Evolutionary conservation across 1,284 basidiomycete genomes (phyloP).

Genomic region (Fomitopsis palustris): DNA sequence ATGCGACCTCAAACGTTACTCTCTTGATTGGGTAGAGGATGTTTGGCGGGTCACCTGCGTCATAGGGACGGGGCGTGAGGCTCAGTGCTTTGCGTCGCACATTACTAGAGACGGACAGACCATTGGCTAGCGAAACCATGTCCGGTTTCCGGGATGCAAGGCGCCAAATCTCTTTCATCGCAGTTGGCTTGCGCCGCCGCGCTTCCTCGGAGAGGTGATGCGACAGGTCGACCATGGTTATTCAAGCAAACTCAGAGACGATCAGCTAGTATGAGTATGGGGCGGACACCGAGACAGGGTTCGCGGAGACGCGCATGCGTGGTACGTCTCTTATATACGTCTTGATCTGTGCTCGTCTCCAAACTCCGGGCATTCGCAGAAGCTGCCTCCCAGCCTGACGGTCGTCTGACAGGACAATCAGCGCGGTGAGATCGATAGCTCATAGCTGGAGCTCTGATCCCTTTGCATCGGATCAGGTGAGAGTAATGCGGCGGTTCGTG

Average conservation of each 20-base stretch:
- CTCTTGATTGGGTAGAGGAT: constrained; percentile 40
- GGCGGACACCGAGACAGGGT: not conserved
- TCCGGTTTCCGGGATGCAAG: constrained; percentile 31
- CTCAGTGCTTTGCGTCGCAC: not conserved
- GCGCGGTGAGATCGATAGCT: not conserved
- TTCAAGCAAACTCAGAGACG: not conserved
- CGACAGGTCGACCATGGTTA: constrained; percentile 26
- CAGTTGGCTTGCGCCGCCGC: constrained; percentile 30
- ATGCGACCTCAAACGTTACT: constrained; percentile 38
- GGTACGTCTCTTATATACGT: not conserved
- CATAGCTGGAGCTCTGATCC: not conserved
- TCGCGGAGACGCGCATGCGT: not conserved
- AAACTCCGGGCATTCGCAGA: not conserved
- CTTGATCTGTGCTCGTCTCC: not conserved
- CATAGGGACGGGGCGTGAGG: not conserved
- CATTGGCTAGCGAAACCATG: constrained; percentile 40
- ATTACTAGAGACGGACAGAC: constrained; percentile 19
- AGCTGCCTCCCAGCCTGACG: not conserved
- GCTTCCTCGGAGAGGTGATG: constrained; percentile 37
- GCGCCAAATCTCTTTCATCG: constrained; percentile 41
- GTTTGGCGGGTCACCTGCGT: constrained; percentile 37
- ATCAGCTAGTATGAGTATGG: not conserved
- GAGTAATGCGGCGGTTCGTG: not conserved
- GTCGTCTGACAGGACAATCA: not conserved
- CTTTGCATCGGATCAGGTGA: not conserved